A percentile compares a stretch with the other conserved stretches of the same genome.
These are phyloP conservation scores for Myrica gale DNA, from an alignment of 306 rosid genomes.

Conservation along the genomic window DNA sequence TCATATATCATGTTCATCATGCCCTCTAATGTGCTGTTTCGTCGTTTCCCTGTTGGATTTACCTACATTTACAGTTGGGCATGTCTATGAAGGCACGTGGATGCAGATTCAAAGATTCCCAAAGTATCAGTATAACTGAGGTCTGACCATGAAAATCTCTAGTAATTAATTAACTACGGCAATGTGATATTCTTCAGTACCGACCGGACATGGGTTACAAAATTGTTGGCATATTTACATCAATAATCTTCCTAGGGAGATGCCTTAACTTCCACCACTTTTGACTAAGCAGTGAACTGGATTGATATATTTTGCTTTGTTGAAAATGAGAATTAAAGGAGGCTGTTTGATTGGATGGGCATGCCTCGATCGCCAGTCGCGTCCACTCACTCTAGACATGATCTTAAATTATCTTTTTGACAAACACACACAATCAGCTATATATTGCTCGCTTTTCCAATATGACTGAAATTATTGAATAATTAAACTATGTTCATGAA, in stretches of 20 bases:
- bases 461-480: not conserved
- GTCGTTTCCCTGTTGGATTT: slow-evolving; percentile 58
- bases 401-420: slow-evolving; percentile 31
- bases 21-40: slow-evolving; percentile 21
- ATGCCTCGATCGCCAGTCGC: slow-evolving; percentile 35
- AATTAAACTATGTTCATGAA: not conserved
- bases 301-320: slow-evolving; percentile 32
- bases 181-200: not conserved
- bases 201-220: not conserved
- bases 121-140: slow-evolving; percentile 22
- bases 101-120: slow-evolving; percentile 26
- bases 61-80: slow-evolving; percentile 41
- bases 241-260: slow-evolving; percentile 42
- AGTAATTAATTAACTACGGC: not conserved
- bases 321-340: slow-evolving; percentile 39
- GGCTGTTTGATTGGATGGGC: slow-evolving; percentile 27
- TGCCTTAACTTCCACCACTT: slow-evolving; percentile 36
- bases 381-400: slow-evolving; percentile 29
- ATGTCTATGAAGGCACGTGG: slow-evolving; percentile 55
- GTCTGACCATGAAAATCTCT: not conserved
- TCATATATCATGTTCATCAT: slow-evolving; percentile 1
- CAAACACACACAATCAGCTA: slow-evolving; percentile 22
- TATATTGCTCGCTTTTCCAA: not conserved
- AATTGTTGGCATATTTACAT: not conserved
- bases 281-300: slow-evolving; percentile 35